Conservation (phyloP, 2,329 filamentous ascomycete genomes). For the Neofusicoccum sp. region DNA sequence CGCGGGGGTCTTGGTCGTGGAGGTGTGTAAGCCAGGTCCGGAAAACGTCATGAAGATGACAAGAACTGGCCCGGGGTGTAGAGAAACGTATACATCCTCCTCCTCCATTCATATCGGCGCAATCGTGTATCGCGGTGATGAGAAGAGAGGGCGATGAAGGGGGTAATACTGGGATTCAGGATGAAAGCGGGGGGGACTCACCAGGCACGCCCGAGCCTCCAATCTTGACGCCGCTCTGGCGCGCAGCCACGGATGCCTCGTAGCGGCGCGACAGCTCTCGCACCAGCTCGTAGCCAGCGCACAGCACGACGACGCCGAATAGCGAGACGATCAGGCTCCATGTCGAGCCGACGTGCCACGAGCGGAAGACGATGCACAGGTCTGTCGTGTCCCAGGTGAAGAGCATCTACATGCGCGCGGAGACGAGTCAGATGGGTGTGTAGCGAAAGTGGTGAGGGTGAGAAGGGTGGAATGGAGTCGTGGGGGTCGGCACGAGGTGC, state of each 20-base stretch:
- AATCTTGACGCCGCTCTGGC: slow-evolving; percentile 26
- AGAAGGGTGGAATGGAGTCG: not conserved
- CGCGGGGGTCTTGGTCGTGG: slow-evolving; percentile 20
- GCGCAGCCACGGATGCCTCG: slow-evolving; percentile 53
- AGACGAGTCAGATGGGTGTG: not conserved
- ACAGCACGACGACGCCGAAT: slow-evolving; percentile 76
- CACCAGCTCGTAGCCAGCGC: slow-evolving; percentile 90
- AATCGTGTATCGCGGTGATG: too few relatives aligned
- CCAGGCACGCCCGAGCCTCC: slow-evolving; percentile 14
- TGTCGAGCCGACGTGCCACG: slow-evolving; percentile 82
- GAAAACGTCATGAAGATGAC: too few relatives aligned
- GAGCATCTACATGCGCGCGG: slow-evolving; percentile 72
- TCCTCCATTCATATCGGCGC: too few relatives aligned
- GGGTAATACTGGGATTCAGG: not conserved
- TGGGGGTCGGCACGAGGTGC: not conserved
- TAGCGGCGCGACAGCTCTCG: slow-evolving; percentile 77
- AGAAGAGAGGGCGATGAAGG: not conserved
- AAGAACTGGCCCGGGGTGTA: too few relatives aligned
- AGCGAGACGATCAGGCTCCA: slow-evolving; percentile 79
- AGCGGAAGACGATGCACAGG: slow-evolving; percentile 92
- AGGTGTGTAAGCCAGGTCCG: not conserved
- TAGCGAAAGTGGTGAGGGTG: not conserved
- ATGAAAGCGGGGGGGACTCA: not conserved
- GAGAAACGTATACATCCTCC: too few relatives aligned
- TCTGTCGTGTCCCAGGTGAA: slow-evolving; percentile 95